phyloP scores from a whole-genome alignment of 371 early-diverging fungal species.

The Actinomortierella ambigua region DNA sequence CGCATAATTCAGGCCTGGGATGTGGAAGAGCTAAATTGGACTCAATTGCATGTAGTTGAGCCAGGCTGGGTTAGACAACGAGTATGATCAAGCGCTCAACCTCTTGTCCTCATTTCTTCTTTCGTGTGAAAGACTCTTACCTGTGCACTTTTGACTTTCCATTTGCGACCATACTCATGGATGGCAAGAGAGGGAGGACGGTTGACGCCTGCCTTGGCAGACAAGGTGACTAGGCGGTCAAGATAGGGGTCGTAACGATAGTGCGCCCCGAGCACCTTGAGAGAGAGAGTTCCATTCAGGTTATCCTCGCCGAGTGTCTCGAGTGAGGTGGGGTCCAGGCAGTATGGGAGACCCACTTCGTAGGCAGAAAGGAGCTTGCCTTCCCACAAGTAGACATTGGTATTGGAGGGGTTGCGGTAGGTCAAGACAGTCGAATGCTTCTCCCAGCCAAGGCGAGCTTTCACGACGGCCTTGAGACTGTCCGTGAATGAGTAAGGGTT shows the following conservation, averaged over 20 bases:
- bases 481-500: conserved; percentile 28
- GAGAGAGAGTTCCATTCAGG: conserved; percentile 20
- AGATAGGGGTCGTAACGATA: conserved; percentile 38
- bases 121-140: background rate
- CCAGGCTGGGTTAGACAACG: too few relatives aligned
- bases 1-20: conserved; percentile 41
- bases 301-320: conserved; percentile 41
- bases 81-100: too few relatives aligned
- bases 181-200: conserved; percentile 35
- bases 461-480: conserved; percentile 26
- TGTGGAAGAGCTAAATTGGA: conserved; percentile 41
- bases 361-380: conserved; percentile 11
- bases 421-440: conserved; percentile 36
- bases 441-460: conserved; percentile 33
- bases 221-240: conserved; percentile 43
- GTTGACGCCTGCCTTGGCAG: conserved; percentile 36
- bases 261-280: conserved; percentile 37
- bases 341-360: conserved; percentile 29
- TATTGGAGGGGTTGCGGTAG: conserved; percentile 43
- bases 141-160: conserved; percentile 38
- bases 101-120: too few relatives aligned
- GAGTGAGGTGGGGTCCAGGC: conserved; percentile 38
- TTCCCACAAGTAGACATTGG: conserved; percentile 44
- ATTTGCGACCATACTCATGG: conserved; percentile 40
- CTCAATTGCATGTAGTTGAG: too few relatives aligned